These are phyloP conservation scores for Crepidotus sp. DNA, from an alignment of 1,284 basidiomycete genomes.

Conservation along the genomic window DNA sequence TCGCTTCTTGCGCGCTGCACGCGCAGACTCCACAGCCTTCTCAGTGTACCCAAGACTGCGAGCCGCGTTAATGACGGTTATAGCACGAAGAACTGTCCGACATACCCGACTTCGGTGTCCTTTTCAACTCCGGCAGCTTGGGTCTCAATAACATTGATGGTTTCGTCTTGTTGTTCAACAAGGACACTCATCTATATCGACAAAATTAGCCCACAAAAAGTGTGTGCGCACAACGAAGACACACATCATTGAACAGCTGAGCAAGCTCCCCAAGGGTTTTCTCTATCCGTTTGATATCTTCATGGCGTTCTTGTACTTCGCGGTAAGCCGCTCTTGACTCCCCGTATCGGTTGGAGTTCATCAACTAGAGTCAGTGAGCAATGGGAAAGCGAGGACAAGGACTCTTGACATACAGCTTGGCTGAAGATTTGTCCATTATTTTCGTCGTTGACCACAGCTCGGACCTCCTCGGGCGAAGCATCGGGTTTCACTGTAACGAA, in stretches of 20 bases:
- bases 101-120: constrained; percentile 79
- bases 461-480: constrained; percentile 86
- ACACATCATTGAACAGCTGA: constrained; percentile 89
- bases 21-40: constrained; percentile 83
- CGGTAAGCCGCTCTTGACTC: constrained; percentile 87
- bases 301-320: constrained; percentile 94
- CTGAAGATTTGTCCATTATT: constrained; percentile 86
- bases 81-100: constrained; percentile 16
- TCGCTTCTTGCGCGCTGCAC: constrained; percentile 84
- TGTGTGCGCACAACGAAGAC: constrained; percentile 21
- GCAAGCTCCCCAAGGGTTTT: constrained; percentile 88
- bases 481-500: constrained; percentile 75
- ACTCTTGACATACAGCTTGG: constrained; percentile 71
- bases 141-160: constrained; percentile 72
- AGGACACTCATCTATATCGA: constrained; percentile 70
- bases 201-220: constrained; percentile 7
- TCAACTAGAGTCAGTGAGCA: constrained; percentile 42
- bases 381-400: background rate
- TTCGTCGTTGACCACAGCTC: constrained; percentile 80
- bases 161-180: constrained; percentile 89
- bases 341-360: constrained; percentile 87
- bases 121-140: constrained; percentile 66
- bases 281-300: constrained; percentile 93
- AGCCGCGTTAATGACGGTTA: constrained; percentile 10
- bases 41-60: constrained; percentile 70